These are phyloP conservation scores for Pythium oligandrum DNA, from an alignment of 352 stramenopile genomes.

Conservation along the genomic window DNA sequence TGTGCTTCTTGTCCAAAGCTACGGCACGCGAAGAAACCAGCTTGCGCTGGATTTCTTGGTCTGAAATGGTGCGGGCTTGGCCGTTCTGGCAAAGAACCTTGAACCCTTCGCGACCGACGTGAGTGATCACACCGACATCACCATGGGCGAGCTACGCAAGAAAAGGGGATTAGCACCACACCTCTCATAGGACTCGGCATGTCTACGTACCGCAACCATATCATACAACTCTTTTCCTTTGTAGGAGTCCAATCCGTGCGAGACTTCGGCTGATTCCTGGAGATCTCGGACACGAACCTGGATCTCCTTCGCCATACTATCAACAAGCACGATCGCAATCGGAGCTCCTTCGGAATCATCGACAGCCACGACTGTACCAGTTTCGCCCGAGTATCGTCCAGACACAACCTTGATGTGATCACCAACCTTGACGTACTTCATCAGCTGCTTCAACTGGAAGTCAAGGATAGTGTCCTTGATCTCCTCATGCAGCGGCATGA, in stretches of 20 bases:
- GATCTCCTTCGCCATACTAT: constrained; percentile 89
- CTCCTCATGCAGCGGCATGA: constrained; percentile 88
- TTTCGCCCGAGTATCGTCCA: constrained; percentile 86
- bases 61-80: constrained; percentile 74
- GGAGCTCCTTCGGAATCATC: constrained; percentile 78
- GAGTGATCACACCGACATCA: constrained; percentile 89
- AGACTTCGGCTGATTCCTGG: constrained; percentile 87
- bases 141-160: constrained; percentile 58
- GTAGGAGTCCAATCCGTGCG: constrained; percentile 84
- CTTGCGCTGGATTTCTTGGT: constrained; percentile 89
- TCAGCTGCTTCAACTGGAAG: constrained; percentile 86
- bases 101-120: constrained; percentile 85
- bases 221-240: constrained; percentile 90
- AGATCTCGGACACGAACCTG: constrained; percentile 88
- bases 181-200: not conserved
- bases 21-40: constrained; percentile 79
- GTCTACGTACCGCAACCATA: constrained; percentile 66
- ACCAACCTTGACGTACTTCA: constrained; percentile 90
- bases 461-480: constrained; percentile 90
- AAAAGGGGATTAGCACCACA: not conserved
- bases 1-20: constrained; percentile 86
- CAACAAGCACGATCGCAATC: constrained; percentile 85
- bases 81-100: constrained; percentile 86
- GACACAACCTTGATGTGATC: constrained; percentile 91
- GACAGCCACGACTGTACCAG: constrained; percentile 85